Base-by-base conservation (phyloP, 1,139 yeast species). In the Pneumocystis wakefieldiae region DNA sequence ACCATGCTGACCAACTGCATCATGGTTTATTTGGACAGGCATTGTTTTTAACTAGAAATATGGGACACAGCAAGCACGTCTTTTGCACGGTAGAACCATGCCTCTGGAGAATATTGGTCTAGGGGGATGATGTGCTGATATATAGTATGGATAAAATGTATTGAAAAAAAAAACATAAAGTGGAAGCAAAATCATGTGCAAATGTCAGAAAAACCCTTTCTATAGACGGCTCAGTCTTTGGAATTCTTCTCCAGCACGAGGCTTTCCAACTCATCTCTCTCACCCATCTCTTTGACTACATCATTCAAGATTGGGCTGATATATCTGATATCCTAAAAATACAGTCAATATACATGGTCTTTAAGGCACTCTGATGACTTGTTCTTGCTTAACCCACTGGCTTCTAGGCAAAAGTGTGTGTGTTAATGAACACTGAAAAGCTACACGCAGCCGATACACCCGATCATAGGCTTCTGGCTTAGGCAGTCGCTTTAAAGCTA, bases 361-460 rank as follows among this genome's bases (percentile, higher is more conserved):
- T n/a, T 39, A 4, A n/a, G 10, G 1, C 1, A 48, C 8, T 19
- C 6, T 19, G 6, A 19, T 14, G 14, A 48, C 98, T 71, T 91
- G 91, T 73, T 84, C 88, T 53, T 91, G 83, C 74, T 84, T 83
- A 68, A 87, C 78, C 71, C 86, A 87, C 77, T 92, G 86, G 73
- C 81, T 81, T 70, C 83, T 80, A 70, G 97, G 96, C 72, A 92
- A 81, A 67, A 92, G 77, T 73, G 87, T 91, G 75, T 89, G 95
- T 63, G 94, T 80, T 69, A 91, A 80, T 62, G 94, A 82, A 68
- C 83, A 82, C 79, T 92, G 98, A 74, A 86, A 90, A 67, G 97
- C 97, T 70, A 94, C 87, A 69, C 92, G 80, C 68, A 87, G 81
- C 81, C 98, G 87, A 83, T 79, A 92, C 74, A 86, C 86, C 80